Evolutionary conservation across 2,329 filamentous ascomycete genomes (phyloP), one percentile per base, ranked within the genome.

Genomic region (Exophiala aquamarina): DNA sequence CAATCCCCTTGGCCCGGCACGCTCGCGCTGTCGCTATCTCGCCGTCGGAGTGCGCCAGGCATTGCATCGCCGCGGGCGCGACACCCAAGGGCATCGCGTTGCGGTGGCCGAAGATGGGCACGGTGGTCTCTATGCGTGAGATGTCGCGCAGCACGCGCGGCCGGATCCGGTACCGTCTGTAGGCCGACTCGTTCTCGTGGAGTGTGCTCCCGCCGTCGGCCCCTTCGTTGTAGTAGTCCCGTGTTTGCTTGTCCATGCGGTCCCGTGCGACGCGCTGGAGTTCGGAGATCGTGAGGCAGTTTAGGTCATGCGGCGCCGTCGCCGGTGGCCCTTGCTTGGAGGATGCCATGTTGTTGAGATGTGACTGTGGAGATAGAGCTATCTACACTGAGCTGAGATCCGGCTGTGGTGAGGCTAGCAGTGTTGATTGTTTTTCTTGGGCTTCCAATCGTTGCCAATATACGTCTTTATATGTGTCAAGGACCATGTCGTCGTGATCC

Each of bases 161-260:
- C 3, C 67, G 59, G 34, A 70, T 69, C 36, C 67, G 65, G 52
- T 70, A 70, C 56, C 54, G 55, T 17, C n/a, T 26, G 34, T 49
- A 58, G 19, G 55, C 55, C 3, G 44, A 50, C 35, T 42, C 49
- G 50, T 61, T 61, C 38, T 61, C 59, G n/a, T 43, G 29, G 3
- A 56, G 54, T 10, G 59, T 61, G 14, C 47, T 55, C 23, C 56
- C 56, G 56, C 29, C 76, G 60, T 31, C 63, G 11, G 74, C 74
- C 10, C 75, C 76, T 49, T 74, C 75, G 54, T 79, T 78, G 60
- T 73, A 78, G 61, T 77, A 78, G 47, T 77, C 75, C 7, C 54
- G 48, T 7, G 56, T 58, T 39, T 58, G 54, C 39, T 56, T 58
- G 44, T 58, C 56, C 59, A 61, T 61, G 36, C 58, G 55, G 11